Conservation (phyloP, 2,329 filamentous ascomycete species). For the Tetracladium maxilliforme region DNA sequence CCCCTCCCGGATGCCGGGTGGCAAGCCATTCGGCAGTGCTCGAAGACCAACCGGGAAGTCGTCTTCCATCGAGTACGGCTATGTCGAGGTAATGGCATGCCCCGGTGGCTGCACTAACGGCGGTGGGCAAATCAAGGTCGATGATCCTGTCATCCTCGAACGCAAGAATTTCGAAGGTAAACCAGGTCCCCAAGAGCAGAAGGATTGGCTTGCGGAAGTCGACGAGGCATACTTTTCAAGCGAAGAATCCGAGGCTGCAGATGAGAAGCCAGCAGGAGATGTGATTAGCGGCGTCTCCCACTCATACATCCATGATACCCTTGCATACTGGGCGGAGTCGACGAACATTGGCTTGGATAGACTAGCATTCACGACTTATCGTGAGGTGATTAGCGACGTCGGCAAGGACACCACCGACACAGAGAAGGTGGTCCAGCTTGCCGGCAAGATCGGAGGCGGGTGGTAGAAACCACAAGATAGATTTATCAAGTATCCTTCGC, state of each 20-base stretch:
- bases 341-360: conserved; percentile 58
- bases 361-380: conserved; percentile 74
- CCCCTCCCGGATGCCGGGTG: conserved; percentile 67
- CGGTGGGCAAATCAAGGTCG: conserved; percentile 85
- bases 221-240: conserved; percentile 85
- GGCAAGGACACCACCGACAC: conserved; percentile 64
- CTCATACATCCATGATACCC: conserved; percentile 47
- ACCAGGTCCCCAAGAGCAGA: conserved; percentile 65
- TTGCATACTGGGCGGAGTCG: conserved; percentile 62
- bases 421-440: conserved; percentile 74
- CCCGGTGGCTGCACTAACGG: conserved; percentile 98
- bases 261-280: conserved; percentile 17
- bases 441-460: conserved; percentile 80
- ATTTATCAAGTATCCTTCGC: conserved; percentile 28
- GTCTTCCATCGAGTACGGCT: conserved; percentile 56
- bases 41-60: conserved; percentile 34
- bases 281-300: conserved; percentile 51
- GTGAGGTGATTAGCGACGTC: conserved; percentile 88
- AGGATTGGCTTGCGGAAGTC: conserved; percentile 67
- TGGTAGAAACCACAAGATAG: conserved; percentile 46
- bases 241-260: conserved; percentile 28
- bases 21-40: conserved; percentile 40
- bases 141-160: conserved; percentile 51
- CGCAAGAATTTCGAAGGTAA: conserved; percentile 33
- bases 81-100: conserved; percentile 98